Percentiles rank a stretch among this genome's conserved stretches.
Conservation (phyloP, 208 protist genomes). For the Leptomonas seymouri region DNA sequence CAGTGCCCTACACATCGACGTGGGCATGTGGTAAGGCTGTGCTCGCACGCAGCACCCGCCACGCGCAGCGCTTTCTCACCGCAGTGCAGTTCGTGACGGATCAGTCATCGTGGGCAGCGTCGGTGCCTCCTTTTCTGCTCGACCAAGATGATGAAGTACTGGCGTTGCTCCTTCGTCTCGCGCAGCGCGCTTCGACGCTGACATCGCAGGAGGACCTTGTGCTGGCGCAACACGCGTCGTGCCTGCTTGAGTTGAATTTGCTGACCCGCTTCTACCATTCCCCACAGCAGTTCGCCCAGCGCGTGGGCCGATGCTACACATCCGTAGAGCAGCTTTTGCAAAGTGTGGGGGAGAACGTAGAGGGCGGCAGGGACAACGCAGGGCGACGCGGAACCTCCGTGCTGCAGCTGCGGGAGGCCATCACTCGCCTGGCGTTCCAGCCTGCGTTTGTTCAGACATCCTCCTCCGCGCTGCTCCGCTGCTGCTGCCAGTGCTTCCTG, state of each 20-base stretch:
- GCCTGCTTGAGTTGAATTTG: constrained; percentile 76
- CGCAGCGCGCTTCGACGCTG: constrained; percentile 17
- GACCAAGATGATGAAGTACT: constrained; percentile 60
- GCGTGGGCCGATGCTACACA: constrained; percentile 23
- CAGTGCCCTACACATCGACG: constrained; percentile 33
- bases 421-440: constrained; percentile 19
- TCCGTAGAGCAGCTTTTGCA: constrained; percentile 22
- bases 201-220: constrained; percentile 22
- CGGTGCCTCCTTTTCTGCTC: constrained; percentile 59
- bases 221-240: constrained; percentile 38
- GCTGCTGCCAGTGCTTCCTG: constrained; percentile 75
- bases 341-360: constrained; percentile 7
- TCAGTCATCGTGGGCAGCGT: constrained; percentile 64
- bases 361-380: not conserved
- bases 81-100: constrained; percentile 64
- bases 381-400: no score
- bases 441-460: constrained; percentile 22
- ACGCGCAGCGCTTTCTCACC: constrained; percentile 57
- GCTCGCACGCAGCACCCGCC: constrained; percentile 50
- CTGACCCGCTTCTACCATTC: constrained; percentile 39
- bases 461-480: constrained; percentile 41
- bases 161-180: constrained; percentile 47
- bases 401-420: constrained; percentile 13
- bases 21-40: constrained; percentile 73
- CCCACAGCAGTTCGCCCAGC: constrained; percentile 13